Evolutionary conservation across 2,329 filamentous ascomycete genomes (phyloP).

Genomic region (Exophiala sideris): DNA sequence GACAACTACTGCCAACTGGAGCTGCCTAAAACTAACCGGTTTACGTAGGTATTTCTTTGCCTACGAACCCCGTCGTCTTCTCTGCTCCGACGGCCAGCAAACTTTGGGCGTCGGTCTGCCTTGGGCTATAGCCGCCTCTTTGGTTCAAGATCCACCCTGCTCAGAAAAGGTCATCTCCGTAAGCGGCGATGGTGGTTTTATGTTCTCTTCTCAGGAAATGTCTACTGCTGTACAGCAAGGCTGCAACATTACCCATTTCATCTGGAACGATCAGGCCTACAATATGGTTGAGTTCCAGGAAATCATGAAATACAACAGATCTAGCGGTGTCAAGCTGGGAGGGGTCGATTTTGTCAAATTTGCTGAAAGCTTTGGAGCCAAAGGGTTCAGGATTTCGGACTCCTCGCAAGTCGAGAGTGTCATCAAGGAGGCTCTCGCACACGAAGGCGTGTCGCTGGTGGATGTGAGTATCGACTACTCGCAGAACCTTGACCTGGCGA

Average conservation of each 20-base stretch:
- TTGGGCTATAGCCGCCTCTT: constrained; percentile 48
- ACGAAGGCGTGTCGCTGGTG: constrained; percentile 45
- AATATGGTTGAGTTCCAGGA: constrained; percentile 54
- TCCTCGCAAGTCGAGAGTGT: constrained; percentile 42
- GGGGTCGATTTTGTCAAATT: constrained; percentile 50
- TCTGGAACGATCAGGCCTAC: constrained; percentile 51
- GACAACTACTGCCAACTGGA: background rate
- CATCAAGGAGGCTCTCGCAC: constrained; percentile 44
- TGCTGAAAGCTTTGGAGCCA: constrained; percentile 47
- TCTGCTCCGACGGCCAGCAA: constrained; percentile 50
- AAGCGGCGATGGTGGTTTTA: constrained; percentile 49
- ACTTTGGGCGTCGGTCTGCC: constrained; percentile 49
- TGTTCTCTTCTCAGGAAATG: constrained; percentile 49
- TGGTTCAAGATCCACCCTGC: constrained; percentile 43
- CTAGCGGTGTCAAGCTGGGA: constrained; percentile 43
- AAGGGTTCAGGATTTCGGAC: constrained; percentile 42
- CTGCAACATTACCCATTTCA: constrained; percentile 51
- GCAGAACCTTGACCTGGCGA: constrained; percentile 41
- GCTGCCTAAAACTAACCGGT: background rate
- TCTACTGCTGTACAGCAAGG: constrained; percentile 46
- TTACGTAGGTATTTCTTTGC: constrained; percentile 29
- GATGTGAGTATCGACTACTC: constrained; percentile 49
- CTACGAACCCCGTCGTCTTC: constrained; percentile 40
- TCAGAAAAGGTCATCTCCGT: constrained; percentile 45
- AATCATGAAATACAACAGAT: constrained; percentile 49